Evolutionary conservation across 495 filamentous ascomycete genomes (phyloP).

Genomic region (Stereocaulon alpinum): DNA sequence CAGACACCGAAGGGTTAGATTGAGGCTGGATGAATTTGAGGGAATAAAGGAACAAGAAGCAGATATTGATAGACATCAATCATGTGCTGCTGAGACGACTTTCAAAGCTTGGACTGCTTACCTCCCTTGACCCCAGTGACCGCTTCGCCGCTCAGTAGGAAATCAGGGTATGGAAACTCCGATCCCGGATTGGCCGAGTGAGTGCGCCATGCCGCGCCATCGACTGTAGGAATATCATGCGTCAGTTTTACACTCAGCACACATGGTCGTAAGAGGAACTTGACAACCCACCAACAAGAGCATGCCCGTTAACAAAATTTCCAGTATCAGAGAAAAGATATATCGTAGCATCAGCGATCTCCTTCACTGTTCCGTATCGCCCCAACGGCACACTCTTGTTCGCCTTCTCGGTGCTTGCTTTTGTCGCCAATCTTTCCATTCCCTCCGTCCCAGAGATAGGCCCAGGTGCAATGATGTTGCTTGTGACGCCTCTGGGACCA

Average conservation of each 20-base stretch:
- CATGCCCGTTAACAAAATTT: slow-evolving; percentile 30
- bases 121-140: slow-evolving; percentile 50
- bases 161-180: slow-evolving; percentile 49
- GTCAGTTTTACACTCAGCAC: neutral
- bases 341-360: slow-evolving; percentile 88
- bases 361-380: slow-evolving; percentile 65
- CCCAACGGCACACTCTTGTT: slow-evolving; percentile 51
- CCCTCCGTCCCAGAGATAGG: slow-evolving; percentile 60
- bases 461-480: slow-evolving; percentile 77
- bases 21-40: too few species aligned
- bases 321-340: slow-evolving; percentile 76
- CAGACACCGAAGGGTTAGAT: too few species aligned
- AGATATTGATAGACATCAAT: too few species aligned
- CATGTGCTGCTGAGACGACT: too few species aligned
- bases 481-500: slow-evolving; percentile 78
- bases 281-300: slow-evolving; percentile 10
- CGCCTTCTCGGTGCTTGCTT: slow-evolving; percentile 20
- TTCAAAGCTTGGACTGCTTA: slow-evolving; percentile 54
- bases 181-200: slow-evolving; percentile 28
- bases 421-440: slow-evolving; percentile 47
- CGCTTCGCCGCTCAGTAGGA: slow-evolving; percentile 44
- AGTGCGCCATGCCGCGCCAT: slow-evolving; percentile 62
- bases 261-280: too few species aligned
- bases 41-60: too few species aligned
- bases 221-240: slow-evolving; percentile 34